Percentiles rank a stretch among this genome's conserved stretches.
phyloP scores from a whole-genome alignment of 495 filamentous ascomycete genomes.

The Aspergillus campestris region DNA sequence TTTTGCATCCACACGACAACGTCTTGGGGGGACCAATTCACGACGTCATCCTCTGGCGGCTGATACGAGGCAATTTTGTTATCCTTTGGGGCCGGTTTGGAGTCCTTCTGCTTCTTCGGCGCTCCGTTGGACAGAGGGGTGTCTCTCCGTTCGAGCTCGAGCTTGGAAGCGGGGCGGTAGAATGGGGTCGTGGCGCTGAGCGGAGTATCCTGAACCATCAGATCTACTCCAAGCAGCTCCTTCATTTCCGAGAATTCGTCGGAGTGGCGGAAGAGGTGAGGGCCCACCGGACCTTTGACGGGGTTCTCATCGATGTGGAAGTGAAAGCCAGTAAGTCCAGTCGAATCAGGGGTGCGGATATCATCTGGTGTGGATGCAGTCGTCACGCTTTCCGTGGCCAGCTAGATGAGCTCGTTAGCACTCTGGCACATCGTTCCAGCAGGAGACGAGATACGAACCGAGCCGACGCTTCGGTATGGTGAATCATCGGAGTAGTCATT shows the following conservation, averaged over 20 bases:
- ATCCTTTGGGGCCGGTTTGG: too few species aligned
- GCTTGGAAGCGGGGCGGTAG: constrained; percentile 1
- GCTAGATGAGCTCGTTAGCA: constrained; percentile 5
- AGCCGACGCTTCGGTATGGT: constrained; percentile 40
- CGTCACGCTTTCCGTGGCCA: constrained; percentile 11
- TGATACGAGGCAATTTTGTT: too few species aligned
- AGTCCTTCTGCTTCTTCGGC: constrained; percentile 23
- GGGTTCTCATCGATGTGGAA: constrained; percentile 36
- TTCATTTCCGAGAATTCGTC: constrained; percentile 13
- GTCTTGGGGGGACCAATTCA: constrained; percentile 23
- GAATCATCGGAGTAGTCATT: constrained; percentile 45
- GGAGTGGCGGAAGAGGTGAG: constrained; percentile 73
- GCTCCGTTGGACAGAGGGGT: constrained; percentile 12
- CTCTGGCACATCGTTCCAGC: too few species aligned
- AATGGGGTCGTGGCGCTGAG: constrained; percentile 17
- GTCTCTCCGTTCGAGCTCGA: constrained; percentile 30
- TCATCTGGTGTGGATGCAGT: constrained; percentile 13
- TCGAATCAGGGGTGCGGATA: constrained; percentile 6
- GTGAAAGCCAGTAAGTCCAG: constrained; percentile 23
- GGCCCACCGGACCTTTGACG: constrained; percentile 61
- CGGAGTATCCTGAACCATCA: constrained; percentile 59
- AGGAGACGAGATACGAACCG: constrained; percentile 9
- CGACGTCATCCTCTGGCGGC: constrained; percentile 26
- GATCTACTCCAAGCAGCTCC: constrained; percentile 44
- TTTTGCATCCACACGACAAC: constrained; percentile 76